Base-by-base conservation (phyloP, 2,329 filamentous ascomycete genomes). In the Helminthosporium solani region DNA sequence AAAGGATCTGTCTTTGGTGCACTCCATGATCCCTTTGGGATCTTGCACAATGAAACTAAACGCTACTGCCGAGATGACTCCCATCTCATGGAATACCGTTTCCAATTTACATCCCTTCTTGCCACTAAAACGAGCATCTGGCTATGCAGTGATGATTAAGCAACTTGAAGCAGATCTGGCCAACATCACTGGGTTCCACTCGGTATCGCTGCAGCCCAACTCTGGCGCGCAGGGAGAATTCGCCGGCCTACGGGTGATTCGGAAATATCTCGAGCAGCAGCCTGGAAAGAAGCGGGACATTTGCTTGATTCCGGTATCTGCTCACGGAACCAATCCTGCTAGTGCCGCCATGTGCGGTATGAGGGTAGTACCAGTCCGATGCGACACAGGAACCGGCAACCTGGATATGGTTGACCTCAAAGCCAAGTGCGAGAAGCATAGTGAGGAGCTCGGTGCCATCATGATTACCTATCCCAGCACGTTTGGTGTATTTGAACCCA, bases 11-110 rank as follows among this genome's bases (percentile, higher is more conserved):
- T 96, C 92, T 1, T 79, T 96, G 4, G 88, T 91, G 2, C 92
- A 97, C 74, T 96, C 91, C 14, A 97, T 97, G 92, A 97, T 97
- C 50, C 90, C 92, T 2, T 81, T 97, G 1, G 92, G 92, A 16
- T 96, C 92, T 1, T 97, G 92, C 77, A 97, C 92, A 12, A 97
- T 97, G 92, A 97, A 97, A 78, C 83, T 96, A 42, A 96, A 96
- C 69, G 88, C 87, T 33, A 94, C 91, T 2, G 88, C 88, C 0
- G 90, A 96, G 75, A 96, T 97, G 92, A 81, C 88, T 14, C 87
- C 91, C 7, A 80, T 96, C 44, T 88, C 88, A 1, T 86, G 84
- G 73, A 83, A 85, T 1, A 82, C 85, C 40, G 89, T 91, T 63
- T 81, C 87, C 33, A 83, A 86, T 50, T 78, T 95, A 27, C 92